Evolutionary conservation across 441 rosid species (phyloP), one percentile per base, ranked within the genome.

Genomic region (Bocquillonia castaneifolia): DNA sequence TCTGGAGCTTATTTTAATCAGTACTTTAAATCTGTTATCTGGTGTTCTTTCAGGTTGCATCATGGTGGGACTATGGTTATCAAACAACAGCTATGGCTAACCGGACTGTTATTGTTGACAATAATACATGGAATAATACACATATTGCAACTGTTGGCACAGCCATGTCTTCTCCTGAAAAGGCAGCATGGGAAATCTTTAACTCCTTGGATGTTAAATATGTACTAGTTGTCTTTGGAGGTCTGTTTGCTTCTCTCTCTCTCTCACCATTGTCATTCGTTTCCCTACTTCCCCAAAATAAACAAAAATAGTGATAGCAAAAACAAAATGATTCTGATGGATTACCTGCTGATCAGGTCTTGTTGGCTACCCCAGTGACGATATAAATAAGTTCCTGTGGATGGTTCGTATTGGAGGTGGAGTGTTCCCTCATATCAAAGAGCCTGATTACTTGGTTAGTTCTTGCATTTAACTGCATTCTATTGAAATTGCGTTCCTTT

Each of bases 21-120:
- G 23, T 26, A 6, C 34, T 42, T 47, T 37, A 2, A 15, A 60
- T 18, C 26, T 48, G 39, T 34, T 68, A 56, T 39, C 54, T 74
- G 62, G 59, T 42, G 39, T 78, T 70, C 48, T 62, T 75, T 69
- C 83, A 95, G 99, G 99, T 95, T 75, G 99, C 99, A 64, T 95
- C 99, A 57, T 95, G 99, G 99, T 95, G 99, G 98, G 99, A 95
- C 84, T 95, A 92, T 63, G 99, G 99, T 69, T 95, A 95, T 76
- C 99, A 95, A 77, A 95, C 98, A 48, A 92, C 97, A 64, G 99
- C 99, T 40, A 95, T 95, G 99, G 99, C 98, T 58, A 95, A 95
- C 66, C 92, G 99, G 68, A 95, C 97, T n/a, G 99, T 95, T 65
- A 92, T 95, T 64, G 99, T 95, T 45, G 99, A 95, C 82, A 95